Evolutionary conservation across 495 filamentous ascomycete genomes (phyloP), one percentile per base, ranked within the genome.

Genomic region (Durotheca rogersii): DNA sequence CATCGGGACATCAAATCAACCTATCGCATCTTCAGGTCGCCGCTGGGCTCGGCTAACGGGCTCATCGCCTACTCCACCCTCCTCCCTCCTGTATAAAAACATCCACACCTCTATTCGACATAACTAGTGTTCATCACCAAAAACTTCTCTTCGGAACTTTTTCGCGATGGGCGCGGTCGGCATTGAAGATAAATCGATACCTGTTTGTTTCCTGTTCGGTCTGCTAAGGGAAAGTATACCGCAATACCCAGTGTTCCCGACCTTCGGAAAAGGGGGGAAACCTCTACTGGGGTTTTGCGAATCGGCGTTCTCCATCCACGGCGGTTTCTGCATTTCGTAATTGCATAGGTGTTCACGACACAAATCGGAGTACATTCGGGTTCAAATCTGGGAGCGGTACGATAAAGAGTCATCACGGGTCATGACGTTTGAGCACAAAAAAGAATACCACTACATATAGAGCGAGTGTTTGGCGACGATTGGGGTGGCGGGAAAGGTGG

Each of bases 271-370:
- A 66, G 64, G 61, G 29, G 49, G 63, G n/a, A n/a, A n/a, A n/a
- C n/a, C n/a, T n/a, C 58, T 64, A 42, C 53, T 56, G 53, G 54
- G 58, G 52, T 66, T 61, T 57, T 30, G 51, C 58, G 55, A 61
- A 60, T 55, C 48, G 59, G 60, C 60, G 57, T 66, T 64, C 47
- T 51, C 47, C 54, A 51, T 56, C n/a, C 29, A 58, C 51, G 54
- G 58, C 61, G 57, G 60, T 52, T 64, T 58, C 58, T 64, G 61
- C 64, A 66, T 66, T 66, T 64, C 44, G 49, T 64, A 54, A 66
- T 64, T 66, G 64, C 64, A 66, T 66, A 47, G 60, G 64, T 66
- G 64, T 66, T 66, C 64, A 61, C 53, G 56, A 63, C 56, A 66
- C 56, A 66, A 60, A n/a, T n/a, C 60, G 62, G 62, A 66, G 62